A percentile compares a stretch with the other conserved stretches of the same genome.
Evolutionary conservation across 2,329 filamentous ascomycete species (phyloP).

Genomic region (Epichloe baconii): DNA sequence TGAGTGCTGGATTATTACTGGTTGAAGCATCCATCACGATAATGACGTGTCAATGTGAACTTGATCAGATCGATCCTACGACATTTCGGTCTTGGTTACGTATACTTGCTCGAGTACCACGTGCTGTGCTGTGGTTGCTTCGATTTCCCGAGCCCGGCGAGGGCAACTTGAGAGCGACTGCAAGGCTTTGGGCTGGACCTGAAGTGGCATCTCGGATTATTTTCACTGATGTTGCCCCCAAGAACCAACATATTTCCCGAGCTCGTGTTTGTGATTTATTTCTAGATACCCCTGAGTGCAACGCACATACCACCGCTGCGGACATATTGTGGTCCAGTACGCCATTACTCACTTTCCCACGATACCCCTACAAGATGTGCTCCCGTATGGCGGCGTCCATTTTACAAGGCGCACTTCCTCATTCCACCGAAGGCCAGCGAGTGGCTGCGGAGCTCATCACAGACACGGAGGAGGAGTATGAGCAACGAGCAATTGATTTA

Average conservation of each 20-base stretch:
- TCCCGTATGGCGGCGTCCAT: conserved; percentile 96
- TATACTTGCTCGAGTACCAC: conserved; percentile 73
- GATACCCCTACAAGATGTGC: conserved; percentile 98
- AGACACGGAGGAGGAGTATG: conserved; percentile 67
- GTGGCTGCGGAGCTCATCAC: conserved; percentile 69
- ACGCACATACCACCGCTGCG: conserved; percentile 93
- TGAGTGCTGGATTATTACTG: conserved; percentile 24
- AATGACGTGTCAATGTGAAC: neutral
- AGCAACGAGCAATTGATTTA: conserved; percentile 59
- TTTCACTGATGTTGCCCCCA: conserved; percentile 95
- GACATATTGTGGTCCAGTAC: conserved; percentile 96
- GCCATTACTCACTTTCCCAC: conserved; percentile 75
- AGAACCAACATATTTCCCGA: conserved; percentile 83
- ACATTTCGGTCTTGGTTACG: conserved; percentile 93
- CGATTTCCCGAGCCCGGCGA: conserved; percentile 92
- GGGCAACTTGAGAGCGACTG: conserved; percentile 67
- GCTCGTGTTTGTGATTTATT: conserved; percentile 90
- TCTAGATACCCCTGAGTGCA: conserved; percentile 94
- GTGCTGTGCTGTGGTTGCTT: conserved; percentile 88
- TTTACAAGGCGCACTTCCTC: conserved; percentile 75
- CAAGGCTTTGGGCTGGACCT: conserved; percentile 68
- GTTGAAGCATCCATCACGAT: neutral
- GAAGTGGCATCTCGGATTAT: conserved; percentile 77
- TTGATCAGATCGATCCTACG: conserved; percentile 74
- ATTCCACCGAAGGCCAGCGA: conserved; percentile 47